Conservation (phyloP, 441 rosid genomes). For the Caryocar brasiliense region DNA sequence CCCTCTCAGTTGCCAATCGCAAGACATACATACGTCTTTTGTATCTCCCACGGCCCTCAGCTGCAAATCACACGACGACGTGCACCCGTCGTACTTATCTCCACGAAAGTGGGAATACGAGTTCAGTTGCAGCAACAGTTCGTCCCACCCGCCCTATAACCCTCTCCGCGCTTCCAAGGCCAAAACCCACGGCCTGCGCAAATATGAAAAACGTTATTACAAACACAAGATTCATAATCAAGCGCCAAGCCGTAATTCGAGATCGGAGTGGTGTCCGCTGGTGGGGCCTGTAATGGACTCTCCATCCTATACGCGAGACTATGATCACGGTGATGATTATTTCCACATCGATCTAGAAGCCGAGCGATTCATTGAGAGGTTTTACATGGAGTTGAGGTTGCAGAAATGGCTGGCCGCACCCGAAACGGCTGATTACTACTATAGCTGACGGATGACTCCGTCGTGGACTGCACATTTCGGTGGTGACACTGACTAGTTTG, state of each 20-base stretch:
- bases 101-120: slow-evolving; percentile 65
- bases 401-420: slow-evolving; percentile 40
- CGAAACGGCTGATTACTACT: slow-evolving; percentile 3
- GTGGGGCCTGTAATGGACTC: slow-evolving; percentile 42
- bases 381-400: slow-evolving; percentile 49
- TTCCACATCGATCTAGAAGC: slow-evolving; percentile 60
- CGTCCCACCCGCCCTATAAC: slow-evolving; percentile 29
- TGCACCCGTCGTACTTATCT: too few relatives aligned
- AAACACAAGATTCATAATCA: too few relatives aligned
- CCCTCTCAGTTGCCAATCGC: slow-evolving; percentile 37
- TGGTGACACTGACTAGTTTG: too few relatives aligned
- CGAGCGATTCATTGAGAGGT: slow-evolving; percentile 68
- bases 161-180: slow-evolving; percentile 14
- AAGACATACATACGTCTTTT: slow-evolving; percentile 32
- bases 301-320: slow-evolving; percentile 27
- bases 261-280: slow-evolving; percentile 18
- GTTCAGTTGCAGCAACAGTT: slow-evolving; percentile 78
- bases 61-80: too few relatives aligned
- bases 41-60: too few relatives aligned
- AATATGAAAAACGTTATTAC: too few relatives aligned
- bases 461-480: not conserved
- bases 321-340: slow-evolving; percentile 25
- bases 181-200: slow-evolving; percentile 6
- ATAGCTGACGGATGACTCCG: not conserved
- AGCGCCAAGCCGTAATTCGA: too few relatives aligned